Base-by-base conservation (phyloP, 768 basidiomycete genomes). In the Galerina sulciceps region DNA sequence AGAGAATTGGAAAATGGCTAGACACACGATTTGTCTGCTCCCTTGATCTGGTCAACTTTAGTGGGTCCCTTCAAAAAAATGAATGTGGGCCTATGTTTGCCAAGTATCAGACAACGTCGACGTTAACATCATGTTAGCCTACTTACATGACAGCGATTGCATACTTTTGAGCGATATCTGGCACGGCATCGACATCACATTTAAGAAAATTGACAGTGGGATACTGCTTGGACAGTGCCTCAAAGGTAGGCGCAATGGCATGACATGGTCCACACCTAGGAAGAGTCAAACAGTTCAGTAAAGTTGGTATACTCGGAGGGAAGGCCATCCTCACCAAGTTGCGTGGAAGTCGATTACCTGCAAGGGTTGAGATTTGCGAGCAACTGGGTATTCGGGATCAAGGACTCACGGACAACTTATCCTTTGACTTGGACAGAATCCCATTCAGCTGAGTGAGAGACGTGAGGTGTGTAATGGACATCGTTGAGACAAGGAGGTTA, bases 311-410 rank as follows among this genome's bases (percentile, higher is more conserved):
- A 23, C 13, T 49, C 60, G 36, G 40, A 43, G 35, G 36, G 26
- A 31, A 45, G 17, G 31, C 35, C 34, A 45, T 57, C 4, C 75
- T 63, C 63, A 91, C 92, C 92, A 94, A 60, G 87, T 83, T 55
- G 92, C 92, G 71, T 93, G 90, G 67, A 94, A 94, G 73, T 94
- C 92, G 59, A 94, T 91, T 58, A 94, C 87, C 90, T 91, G 57
- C 45, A 20, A 17, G 18, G 54, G 31, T 31, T 35, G 40, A 46
- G 60, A 41, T 31, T 48, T 34, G 22, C 35, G 43, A 48, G 35
- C 31, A 10, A 45, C 53, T 41, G 46, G 22, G 10, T 2, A 20
- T 31, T 38, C 17, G 6, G 41, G 50, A 40, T 31, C 22, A 54
- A 31, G 34, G 45, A 56, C 76, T 60, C 54, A 91, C 91, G 20